phyloP scores from a whole-genome alignment of 1,284 basidiomycete genomes.

The Moesziomyces globuligerus region DNA sequence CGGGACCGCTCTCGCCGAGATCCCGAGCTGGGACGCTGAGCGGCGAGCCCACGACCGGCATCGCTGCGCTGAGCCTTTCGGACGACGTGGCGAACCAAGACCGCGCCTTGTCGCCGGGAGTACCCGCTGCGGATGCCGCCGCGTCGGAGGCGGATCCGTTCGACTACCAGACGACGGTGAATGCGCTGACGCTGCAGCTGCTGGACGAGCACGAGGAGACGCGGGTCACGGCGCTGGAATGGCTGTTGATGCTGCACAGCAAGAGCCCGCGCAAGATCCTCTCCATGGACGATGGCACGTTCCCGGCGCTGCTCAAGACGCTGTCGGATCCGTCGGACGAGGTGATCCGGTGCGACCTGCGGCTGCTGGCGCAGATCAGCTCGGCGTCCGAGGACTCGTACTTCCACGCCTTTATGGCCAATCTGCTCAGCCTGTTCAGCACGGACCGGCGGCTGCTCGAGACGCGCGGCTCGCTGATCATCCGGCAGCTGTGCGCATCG shows the following conservation, averaged over 20 bases:
- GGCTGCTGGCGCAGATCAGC: slow-evolving; percentile 90
- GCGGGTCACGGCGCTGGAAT: slow-evolving; percentile 91
- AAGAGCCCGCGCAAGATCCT: slow-evolving; percentile 97
- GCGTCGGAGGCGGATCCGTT: slow-evolving; percentile 75
- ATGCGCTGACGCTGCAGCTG: slow-evolving; percentile 90
- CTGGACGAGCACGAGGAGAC: slow-evolving; percentile 96
- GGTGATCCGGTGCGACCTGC: slow-evolving; percentile 95
- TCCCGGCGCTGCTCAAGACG: slow-evolving; percentile 92
- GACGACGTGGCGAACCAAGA: slow-evolving; percentile 20
- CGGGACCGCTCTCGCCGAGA: slow-evolving; percentile 20
- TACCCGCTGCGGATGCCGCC: not conserved
- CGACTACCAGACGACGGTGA: slow-evolving; percentile 91
- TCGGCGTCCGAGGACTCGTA: slow-evolving; percentile 94
- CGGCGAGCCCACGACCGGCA: slow-evolving; percentile 12
- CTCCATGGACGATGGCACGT: slow-evolving; percentile 95
- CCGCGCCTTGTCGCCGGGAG: slow-evolving; percentile 9
- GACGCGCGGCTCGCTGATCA: slow-evolving; percentile 91
- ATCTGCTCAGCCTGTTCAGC: slow-evolving; percentile 91
- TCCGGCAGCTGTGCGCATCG: slow-evolving; percentile 91
- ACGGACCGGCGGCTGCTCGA: slow-evolving; percentile 92
- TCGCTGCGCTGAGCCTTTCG: slow-evolving; percentile 16
- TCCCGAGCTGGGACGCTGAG: slow-evolving; percentile 19
- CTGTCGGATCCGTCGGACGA: slow-evolving; percentile 96
- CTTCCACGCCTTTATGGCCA: slow-evolving; percentile 94
- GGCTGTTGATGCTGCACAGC: slow-evolving; percentile 98